phyloP scores from a whole-genome alignment of 108 stramenopile species.

The Conticribra weissflogii region DNA sequence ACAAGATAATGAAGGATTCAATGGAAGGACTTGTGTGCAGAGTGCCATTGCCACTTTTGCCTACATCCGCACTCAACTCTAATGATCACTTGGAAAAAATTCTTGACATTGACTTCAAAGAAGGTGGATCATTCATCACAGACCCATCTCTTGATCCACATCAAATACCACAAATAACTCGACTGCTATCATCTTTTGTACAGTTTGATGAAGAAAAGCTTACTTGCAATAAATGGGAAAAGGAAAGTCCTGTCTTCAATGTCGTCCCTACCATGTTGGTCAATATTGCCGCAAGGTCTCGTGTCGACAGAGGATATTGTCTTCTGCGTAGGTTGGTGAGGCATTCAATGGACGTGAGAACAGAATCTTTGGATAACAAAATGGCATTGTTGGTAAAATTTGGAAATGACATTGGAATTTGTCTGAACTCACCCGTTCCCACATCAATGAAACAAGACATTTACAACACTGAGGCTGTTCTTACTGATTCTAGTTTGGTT shows the following conservation, averaged over 20 bases:
- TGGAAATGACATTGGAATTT: constrained; percentile 4
- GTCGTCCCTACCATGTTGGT: constrained; percentile 3
- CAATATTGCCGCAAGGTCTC: constrained; percentile 8
- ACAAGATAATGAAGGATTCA: neutral
- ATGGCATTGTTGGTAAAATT: neutral
- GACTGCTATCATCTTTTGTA: constrained; percentile 10
- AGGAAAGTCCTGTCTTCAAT: neutral
- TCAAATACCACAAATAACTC: constrained; percentile 4
- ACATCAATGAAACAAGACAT: constrained; percentile 18
- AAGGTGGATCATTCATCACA: constrained; percentile 16
- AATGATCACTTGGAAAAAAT: neutral
- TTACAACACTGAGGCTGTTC: neutral
- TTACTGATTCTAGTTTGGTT: neutral
- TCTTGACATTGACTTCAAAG: constrained; percentile 6
- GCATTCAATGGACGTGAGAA: constrained; percentile 16
- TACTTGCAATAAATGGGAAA: constrained; percentile 2
- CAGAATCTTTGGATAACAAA: neutral
- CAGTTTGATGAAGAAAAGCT: constrained; percentile 1
- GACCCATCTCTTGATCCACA: constrained; percentile 11
- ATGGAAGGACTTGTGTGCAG: neutral
- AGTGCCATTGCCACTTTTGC: constrained; percentile 10
- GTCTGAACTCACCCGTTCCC: neutral
- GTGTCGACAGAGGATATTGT: constrained; percentile 5
- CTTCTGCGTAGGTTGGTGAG: neutral
- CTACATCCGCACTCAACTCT: neutral